A percentile compares a stretch with the other conserved stretches of the same genome.
Evolutionary conservation across 768 basidiomycete species (phyloP).

Genomic region (Termitomyces titanicus): DNA sequence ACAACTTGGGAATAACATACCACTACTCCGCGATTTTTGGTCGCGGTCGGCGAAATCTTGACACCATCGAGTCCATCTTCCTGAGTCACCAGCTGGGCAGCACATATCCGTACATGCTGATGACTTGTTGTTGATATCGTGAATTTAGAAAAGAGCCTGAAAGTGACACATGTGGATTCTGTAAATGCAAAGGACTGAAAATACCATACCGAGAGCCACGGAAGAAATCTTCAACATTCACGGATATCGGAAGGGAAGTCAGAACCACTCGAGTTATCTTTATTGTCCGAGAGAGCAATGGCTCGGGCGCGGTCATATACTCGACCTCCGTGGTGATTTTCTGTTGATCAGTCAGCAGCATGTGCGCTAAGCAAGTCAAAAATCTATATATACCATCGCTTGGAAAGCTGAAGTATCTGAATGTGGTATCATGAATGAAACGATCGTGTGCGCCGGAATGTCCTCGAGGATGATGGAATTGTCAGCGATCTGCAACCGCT

Average conservation of each 20-base stretch:
- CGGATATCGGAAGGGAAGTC: constrained; percentile 77
- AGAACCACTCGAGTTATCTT: constrained; percentile 52
- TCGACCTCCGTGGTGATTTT: constrained; percentile 67
- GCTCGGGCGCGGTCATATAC: constrained; percentile 59
- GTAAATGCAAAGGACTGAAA: neutral
- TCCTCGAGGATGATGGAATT: constrained; percentile 45
- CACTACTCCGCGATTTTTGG: constrained; percentile 42
- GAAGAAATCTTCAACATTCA: constrained; percentile 97
- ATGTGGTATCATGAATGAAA: constrained; percentile 61
- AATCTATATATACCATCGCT: constrained; percentile 47
- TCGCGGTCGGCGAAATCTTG: constrained; percentile 46
- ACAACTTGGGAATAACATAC: constrained; percentile 29
- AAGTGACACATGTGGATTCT: neutral
- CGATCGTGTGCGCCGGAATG: constrained; percentile 39
- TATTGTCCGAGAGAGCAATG: constrained; percentile 49
- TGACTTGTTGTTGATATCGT: constrained; percentile 80
- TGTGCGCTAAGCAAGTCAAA: neutral
- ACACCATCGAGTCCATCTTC: constrained; percentile 43
- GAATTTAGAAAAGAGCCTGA: constrained; percentile 86
- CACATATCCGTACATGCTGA: constrained; percentile 74
- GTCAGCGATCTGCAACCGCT: constrained; percentile 33
- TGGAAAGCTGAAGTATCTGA: constrained; percentile 59
- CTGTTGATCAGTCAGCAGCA: constrained; percentile 29
- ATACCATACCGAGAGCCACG: constrained; percentile 69
- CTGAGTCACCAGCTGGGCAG: constrained; percentile 50